Conservation (phyloP, 1,284 basidiomycete genomes). For the Ustilago cynodontis region DNA sequence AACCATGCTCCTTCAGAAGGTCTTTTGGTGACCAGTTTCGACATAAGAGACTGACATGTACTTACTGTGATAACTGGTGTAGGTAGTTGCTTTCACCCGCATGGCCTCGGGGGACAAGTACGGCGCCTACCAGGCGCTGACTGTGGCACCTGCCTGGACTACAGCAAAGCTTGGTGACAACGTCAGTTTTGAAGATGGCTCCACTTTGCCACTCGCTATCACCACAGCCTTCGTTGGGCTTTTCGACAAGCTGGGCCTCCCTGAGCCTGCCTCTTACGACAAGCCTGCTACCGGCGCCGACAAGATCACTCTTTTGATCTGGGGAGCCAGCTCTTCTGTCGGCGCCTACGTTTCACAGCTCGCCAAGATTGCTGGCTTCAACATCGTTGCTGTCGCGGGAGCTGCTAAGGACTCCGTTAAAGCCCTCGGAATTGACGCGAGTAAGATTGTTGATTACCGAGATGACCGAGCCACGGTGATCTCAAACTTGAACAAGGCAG, state of each 20-base stretch:
- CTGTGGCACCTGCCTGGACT: constrained; percentile 60
- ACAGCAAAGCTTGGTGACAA: constrained; percentile 49
- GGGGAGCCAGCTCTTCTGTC: constrained; percentile 69
- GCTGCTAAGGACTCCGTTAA: constrained; percentile 24
- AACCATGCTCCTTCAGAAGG: not conserved
- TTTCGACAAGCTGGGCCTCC: constrained; percentile 57
- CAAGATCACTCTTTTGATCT: constrained; percentile 60
- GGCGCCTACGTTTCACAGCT: constrained; percentile 70
- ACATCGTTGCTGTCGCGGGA: constrained; percentile 67
- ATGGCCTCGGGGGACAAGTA: constrained; percentile 58
- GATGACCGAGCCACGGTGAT: constrained; percentile 46
- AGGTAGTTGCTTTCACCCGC: constrained; percentile 60
- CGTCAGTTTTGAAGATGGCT: constrained; percentile 68
- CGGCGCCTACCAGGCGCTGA: constrained; percentile 64
- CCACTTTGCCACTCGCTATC: constrained; percentile 68
- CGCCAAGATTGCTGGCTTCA: constrained; percentile 62
- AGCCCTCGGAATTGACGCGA: constrained; percentile 13
- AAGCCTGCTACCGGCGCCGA: constrained; percentile 24
- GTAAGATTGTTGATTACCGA: constrained; percentile 45
- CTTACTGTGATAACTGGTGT: not conserved
- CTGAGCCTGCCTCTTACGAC: constrained; percentile 26
- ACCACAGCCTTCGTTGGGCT: constrained; percentile 70
- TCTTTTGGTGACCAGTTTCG: not conserved
- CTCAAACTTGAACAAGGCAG: constrained; percentile 39
- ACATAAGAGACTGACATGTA: too few species aligned